Evolutionary conservation across 2,329 filamentous ascomycete species (phyloP).

Genomic region (Thielaviopsis ethacetica): DNA sequence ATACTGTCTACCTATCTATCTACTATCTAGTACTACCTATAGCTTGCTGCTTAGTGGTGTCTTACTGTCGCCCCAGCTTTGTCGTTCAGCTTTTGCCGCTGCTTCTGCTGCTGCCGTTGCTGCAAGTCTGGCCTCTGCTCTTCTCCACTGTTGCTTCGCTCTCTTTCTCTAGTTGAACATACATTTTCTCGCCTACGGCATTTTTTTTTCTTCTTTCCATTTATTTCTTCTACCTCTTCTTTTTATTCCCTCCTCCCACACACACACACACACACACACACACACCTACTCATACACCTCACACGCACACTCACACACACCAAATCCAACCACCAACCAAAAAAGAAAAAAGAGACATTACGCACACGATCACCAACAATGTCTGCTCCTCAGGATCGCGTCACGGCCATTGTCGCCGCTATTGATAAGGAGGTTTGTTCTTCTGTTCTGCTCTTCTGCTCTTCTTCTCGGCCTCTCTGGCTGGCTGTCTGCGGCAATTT

Average conservation of each 20-base stretch:
- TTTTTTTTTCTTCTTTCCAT: conserved; percentile 24
- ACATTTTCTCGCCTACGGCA: conserved; percentile 8
- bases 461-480: conserved; percentile 2
- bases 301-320: neutral
- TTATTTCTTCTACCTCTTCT: conserved; percentile 17
- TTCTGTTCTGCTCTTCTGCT: neutral
- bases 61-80: no score
- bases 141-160: no score
- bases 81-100: no score
- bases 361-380: conserved; percentile 27
- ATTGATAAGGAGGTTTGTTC: conserved; percentile 66
- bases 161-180: neutral
- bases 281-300: no score
- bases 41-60: no score
- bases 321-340: neutral
- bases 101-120: no score
- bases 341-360: conserved; percentile 5
- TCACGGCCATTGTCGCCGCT: conserved; percentile 58
- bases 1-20: no score
- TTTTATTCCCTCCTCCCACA: neutral
- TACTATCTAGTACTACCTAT: no score
- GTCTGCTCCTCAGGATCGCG: conserved; percentile 59
- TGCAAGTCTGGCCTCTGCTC: no score
- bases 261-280: no score
- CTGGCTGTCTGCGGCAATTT: neutral